Conservation (phyloP, 257 asterid genomes). For the Lantana camara region DNA sequence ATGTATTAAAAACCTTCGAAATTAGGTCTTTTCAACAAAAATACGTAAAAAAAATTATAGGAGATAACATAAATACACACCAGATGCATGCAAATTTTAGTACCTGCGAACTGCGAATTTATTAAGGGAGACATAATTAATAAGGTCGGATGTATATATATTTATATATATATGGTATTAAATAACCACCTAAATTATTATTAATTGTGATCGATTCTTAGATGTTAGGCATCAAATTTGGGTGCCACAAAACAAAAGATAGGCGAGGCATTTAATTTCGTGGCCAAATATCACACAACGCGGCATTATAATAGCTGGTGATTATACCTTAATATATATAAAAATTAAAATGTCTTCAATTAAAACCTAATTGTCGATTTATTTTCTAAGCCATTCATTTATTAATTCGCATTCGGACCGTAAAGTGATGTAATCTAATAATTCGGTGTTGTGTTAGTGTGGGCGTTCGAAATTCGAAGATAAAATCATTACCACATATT, state of each 20-base stretch:
- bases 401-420: no score
- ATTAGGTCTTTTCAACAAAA: not conserved
- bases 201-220: not conserved
- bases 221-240: not conserved
- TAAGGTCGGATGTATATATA: not conserved
- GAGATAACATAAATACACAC: no score
- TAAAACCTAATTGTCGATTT: no score
- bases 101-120: not conserved
- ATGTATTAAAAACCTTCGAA: no score
- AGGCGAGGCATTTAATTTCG: constrained; percentile 18
- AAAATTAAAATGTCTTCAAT: no score
- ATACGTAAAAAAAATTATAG: no score
- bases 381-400: no score
- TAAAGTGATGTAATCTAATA: no score
- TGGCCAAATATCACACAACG: constrained; percentile 7
- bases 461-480: no score
- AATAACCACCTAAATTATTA: not conserved
- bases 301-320: constrained; percentile 4
- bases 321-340: no score
- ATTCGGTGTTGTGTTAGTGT: no score
- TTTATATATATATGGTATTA: not conserved
- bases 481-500: no score
- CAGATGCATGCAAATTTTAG: not conserved
- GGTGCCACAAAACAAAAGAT: not conserved
- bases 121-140: not conserved